Evolutionary conservation across 2,329 filamentous ascomycete genomes (phyloP).

Genomic region (Lasiodiplodia sp.): DNA sequence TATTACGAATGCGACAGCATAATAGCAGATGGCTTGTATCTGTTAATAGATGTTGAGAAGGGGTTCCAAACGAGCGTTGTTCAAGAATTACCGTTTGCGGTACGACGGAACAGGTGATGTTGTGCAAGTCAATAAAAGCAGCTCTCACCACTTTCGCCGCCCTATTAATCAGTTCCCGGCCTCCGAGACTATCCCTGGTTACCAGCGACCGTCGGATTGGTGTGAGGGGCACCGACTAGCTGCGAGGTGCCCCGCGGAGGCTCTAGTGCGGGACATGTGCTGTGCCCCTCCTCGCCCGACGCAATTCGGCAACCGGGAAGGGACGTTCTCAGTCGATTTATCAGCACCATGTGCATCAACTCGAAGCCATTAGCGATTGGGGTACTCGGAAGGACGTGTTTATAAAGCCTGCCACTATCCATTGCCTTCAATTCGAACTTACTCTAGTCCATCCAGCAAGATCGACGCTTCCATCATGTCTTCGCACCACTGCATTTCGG

Average conservation of each 20-base stretch:
- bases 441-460: too few species aligned
- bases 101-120: background rate
- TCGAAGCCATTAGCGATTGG: background rate
- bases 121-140: background rate
- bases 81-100: too few species aligned
- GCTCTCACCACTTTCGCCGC: background rate
- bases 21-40: too few species aligned
- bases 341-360: constrained; percentile 1
- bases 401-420: background rate
- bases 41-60: too few species aligned
- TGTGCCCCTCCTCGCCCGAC: constrained; percentile 6
- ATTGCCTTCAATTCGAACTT: background rate
- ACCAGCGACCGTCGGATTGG: background rate
- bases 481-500: constrained; percentile 40
- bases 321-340: constrained; percentile 1
- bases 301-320: constrained; percentile 3
- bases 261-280: too few species aligned
- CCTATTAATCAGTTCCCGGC: background rate
- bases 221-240: background rate
- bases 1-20: too few species aligned
- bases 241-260: background rate
- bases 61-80: too few species aligned
- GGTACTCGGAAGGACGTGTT: background rate
- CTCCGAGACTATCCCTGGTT: background rate
- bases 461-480: constrained; percentile 4